Evolutionary conservation across 2,329 filamentous ascomycete species (phyloP), one percentile per base, ranked within the genome.

Genomic region (Pseudogymnoascus sp.): DNA sequence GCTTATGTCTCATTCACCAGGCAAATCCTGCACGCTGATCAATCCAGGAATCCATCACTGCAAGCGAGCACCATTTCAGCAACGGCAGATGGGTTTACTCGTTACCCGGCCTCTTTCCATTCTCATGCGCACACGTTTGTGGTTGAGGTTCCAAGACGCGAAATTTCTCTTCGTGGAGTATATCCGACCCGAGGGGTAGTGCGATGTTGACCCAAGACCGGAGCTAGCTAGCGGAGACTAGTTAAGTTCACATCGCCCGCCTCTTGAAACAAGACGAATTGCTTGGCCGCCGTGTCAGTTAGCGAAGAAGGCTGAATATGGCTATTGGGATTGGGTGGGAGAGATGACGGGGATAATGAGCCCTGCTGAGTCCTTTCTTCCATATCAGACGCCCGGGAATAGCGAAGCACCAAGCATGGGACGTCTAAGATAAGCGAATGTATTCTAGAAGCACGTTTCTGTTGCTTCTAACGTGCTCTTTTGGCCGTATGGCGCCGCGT

Each of bases 171-270:
- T 16, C n/a, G 16, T 36, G 28, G 50, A 34, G 50, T 21, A 56
- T 56, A 56, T 56, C 14, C 16, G 28, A 21, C 50, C 50, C 16
- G 25, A 21, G 50, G n/a, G 16, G 16, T 36, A 28, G 50, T 36
- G 10, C 10, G 5, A 14, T 56, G 50, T 34, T 21, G 50, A 14
- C 50, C 28, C 50, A 56, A 56, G 50, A 5, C 16, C 28, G 11
- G 10, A 11, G 28, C 28, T 18, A 56, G 28, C 10, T 56, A 56
- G 25, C 50, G 50, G 50, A 34, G 50, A 34, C 50, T 56, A 56
- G 50, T 56, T 56, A 56, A 56, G 50, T 56, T 56, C 28, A 16
- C 28, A 56, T 56, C 50, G 50, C n/a, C 50, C 50, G 50, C 50
- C 50, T 56, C 50, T 56, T 56, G 50, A 56, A 56, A 56, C 50